Conservation (phyloP, 1,139 yeast species). For the Pneumocystis wakefieldiae region DNA sequence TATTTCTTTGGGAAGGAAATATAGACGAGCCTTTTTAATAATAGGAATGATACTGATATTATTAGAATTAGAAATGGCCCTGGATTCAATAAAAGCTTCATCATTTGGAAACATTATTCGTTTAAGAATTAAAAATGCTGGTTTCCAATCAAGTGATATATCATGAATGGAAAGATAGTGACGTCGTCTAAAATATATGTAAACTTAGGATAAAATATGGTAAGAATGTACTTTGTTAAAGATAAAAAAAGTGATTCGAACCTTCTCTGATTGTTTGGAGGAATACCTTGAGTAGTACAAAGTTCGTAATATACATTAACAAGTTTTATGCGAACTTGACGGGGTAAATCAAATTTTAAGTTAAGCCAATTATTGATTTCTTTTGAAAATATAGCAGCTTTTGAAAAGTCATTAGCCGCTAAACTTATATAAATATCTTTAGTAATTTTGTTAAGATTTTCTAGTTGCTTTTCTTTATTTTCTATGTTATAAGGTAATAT, state of each 20-base stretch:
- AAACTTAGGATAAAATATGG: constrained; percentile 44
- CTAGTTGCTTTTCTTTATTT: constrained; percentile 50
- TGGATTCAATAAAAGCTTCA: neutral
- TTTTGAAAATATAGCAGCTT: constrained; percentile 64
- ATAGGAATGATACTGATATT: constrained; percentile 9
- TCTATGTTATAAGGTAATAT: constrained; percentile 68
- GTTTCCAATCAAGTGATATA: constrained; percentile 21
- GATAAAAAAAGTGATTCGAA: constrained; percentile 8
- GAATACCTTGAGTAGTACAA: constrained; percentile 55
- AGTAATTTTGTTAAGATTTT: constrained; percentile 63
- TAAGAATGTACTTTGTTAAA: constrained; percentile 29
- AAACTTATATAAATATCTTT: constrained; percentile 68
- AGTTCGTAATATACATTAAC: constrained; percentile 61
- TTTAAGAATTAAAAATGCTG: constrained; percentile 12
- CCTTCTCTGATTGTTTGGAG: constrained; percentile 40
- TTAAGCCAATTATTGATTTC: constrained; percentile 68
- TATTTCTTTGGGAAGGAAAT: constrained; percentile 26
- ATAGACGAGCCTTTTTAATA: constrained; percentile 28
- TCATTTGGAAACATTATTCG: constrained; percentile 12
- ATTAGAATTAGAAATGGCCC: constrained; percentile 6
- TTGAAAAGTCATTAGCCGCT: constrained; percentile 56
- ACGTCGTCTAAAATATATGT: constrained; percentile 20
- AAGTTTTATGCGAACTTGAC: constrained; percentile 43
- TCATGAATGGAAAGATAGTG: constrained; percentile 25
- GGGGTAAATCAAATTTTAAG: constrained; percentile 72